Evolutionary conservation across 306 rosid genomes (phyloP), one percentile per base, ranked within the genome.

Genomic region (Biancaea sappan): DNA sequence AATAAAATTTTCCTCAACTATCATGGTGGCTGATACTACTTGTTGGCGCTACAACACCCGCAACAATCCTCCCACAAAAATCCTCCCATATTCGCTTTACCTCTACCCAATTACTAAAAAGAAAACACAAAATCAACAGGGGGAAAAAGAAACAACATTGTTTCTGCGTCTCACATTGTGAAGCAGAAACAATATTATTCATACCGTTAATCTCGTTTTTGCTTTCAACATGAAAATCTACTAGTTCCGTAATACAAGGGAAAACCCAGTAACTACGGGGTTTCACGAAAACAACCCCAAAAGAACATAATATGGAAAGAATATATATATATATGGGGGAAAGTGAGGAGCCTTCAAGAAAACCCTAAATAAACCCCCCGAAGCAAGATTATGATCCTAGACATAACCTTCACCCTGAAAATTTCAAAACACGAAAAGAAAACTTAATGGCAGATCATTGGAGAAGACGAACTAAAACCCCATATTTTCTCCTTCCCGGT

Each of bases 321-420:
- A n/a, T 41, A 14, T n/a, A 1, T 34, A 28, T 32, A 28, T n/a
- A 56, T n/a, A 16, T 34, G 26, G 24, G 25, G 37, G 34, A 40
- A 21, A 57, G 25, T 18, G 21, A 50, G 66, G 50, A 64, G 51
- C 57, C 38, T 57, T 37, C 64, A 79, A 69, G 47, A 40, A 83
- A 81, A 73, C 82, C 88, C 85, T 72, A 82, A 62, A 75, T 53
- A 26, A 79, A 57, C 14, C 22, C n/a, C 29, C n/a, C 3, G 21
- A 77, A 69, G 72, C 72, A 75, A 74, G 65, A 34, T 26, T 22
- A 51, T 43, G 69, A 71, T 28, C 58, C 50, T 8, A 66, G 64
- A 32, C 43, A 53, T 46, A 78, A 40, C 24, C 13, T 21, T 32
- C 13, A 74, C 62, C 38, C 18, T 15, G 66, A 65, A 29, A 5